These are phyloP conservation scores for Trichoderma polysporum DNA, from an alignment of 2,329 filamentous ascomycete species.

Conservation along the genomic window DNA sequence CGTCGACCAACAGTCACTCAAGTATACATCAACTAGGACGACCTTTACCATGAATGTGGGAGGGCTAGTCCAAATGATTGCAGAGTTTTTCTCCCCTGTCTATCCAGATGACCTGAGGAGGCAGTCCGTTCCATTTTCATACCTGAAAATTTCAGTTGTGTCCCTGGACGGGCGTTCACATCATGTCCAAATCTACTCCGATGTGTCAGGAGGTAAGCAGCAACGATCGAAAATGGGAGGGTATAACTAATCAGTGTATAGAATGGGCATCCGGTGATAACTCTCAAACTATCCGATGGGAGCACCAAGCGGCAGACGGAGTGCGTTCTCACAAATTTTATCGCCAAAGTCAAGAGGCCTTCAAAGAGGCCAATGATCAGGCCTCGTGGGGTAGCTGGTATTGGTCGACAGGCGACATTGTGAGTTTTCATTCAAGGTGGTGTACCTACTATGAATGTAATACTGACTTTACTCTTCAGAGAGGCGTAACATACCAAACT, in stretches of 20 bases:
- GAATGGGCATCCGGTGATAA: conserved; percentile 71
- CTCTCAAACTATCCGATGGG: conserved; percentile 59
- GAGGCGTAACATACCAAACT: conserved; percentile 64
- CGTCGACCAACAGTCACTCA: conserved; percentile 61
- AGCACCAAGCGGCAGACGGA: conserved; percentile 49
- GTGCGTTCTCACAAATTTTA: conserved; percentile 66
- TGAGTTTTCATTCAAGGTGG: neutral
- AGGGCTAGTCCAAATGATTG: conserved; percentile 60
- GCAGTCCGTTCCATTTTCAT: conserved; percentile 70
- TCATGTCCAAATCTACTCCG: conserved; percentile 68
- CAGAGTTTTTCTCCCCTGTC: conserved; percentile 70
- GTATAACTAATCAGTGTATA: conserved; percentile 33
- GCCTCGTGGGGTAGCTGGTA: conserved; percentile 81
- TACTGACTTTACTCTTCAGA: conserved; percentile 6
- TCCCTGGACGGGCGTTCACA: conserved; percentile 64
- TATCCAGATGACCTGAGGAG: conserved; percentile 64
- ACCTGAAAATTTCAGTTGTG: conserved; percentile 62
- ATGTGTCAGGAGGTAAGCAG: conserved; percentile 53
- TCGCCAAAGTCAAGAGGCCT: conserved; percentile 59
- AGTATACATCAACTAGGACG: conserved; percentile 72
- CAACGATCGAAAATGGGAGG: neutral
- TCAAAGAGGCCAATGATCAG: conserved; percentile 68
- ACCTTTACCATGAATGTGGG: conserved; percentile 67
- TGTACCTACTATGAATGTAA: neutral
- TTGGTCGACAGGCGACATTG: conserved; percentile 63